Percentiles rank a stretch among this genome's conserved stretches.
Evolutionary conservation across 2,329 filamentous ascomycete species (phyloP).

Genomic region (Claviceps sp.): DNA sequence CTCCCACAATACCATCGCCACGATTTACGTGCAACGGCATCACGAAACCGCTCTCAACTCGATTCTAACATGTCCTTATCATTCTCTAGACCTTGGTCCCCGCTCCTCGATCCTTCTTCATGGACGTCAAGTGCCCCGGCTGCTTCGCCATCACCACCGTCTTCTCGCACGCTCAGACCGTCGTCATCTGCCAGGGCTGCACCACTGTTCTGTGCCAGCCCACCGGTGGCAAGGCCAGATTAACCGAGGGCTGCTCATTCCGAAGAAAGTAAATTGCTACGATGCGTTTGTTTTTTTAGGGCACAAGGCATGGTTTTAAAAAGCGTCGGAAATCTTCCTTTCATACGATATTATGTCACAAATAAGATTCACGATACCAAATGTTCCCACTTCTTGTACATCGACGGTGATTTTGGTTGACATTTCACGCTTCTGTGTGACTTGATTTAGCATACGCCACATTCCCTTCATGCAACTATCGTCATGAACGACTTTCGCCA

Average conservation of each 20-base stretch:
- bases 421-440: no score
- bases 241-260: conserved; percentile 99
- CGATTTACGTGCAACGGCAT: conserved; percentile 3
- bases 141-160: conserved; percentile 99
- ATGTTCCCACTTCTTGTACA: no score
- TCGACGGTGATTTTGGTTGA: no score
- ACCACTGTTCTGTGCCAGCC: conserved; percentile 99
- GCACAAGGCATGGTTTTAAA: no score
- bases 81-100: conserved; percentile 77
- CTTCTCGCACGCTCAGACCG: conserved; percentile 99
- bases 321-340: no score
- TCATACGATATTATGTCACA: no score
- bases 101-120: conserved; percentile 98
- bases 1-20: conserved; percentile 6
- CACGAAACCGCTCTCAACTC: background rate
- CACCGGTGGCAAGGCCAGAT: conserved; percentile 95
- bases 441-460: no score
- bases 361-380: no score
- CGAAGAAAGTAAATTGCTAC: conserved; percentile 84
- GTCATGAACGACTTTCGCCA: background rate
- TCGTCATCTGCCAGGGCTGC: conserved; percentile 99
- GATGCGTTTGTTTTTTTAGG: conserved; percentile 30
- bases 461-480: background rate
- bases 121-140: conserved; percentile 99
- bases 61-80: background rate